Conservation (phyloP, 352 stramenopile genomes). For the Thraustochytrium striatum region DNA sequence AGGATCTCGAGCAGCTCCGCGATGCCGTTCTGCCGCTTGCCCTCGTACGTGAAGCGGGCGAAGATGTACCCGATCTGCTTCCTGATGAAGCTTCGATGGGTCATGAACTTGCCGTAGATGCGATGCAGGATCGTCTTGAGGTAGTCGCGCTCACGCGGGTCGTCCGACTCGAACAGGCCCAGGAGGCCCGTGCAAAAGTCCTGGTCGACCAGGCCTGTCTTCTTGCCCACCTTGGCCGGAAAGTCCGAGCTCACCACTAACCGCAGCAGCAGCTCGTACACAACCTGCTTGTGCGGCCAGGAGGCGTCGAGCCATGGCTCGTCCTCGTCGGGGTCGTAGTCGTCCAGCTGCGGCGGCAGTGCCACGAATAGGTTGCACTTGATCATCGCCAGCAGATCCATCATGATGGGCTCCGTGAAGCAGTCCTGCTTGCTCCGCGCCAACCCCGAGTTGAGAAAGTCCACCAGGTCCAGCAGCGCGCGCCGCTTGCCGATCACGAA, state of each 20-base stretch:
- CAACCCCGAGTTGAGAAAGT: conserved; percentile 95
- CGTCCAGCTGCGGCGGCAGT: conserved; percentile 83
- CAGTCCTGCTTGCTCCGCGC: conserved; percentile 65
- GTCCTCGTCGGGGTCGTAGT: conserved; percentile 97
- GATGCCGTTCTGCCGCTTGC: conserved; percentile 83
- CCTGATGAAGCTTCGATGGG: conserved; percentile 93
- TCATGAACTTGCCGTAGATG: conserved; percentile 99
- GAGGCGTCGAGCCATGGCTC: conserved; percentile 90
- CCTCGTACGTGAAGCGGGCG: conserved; percentile 96
- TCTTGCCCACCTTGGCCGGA: conserved; percentile 94
- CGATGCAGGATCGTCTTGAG: conserved; percentile 98
- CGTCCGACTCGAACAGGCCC: conserved; percentile 90
- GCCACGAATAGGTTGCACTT: conserved; percentile 88
- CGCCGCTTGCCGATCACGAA: conserved; percentile 77
- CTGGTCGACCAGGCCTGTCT: conserved; percentile 87
- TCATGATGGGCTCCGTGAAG: conserved; percentile 65
- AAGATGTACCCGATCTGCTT: conserved; percentile 96
- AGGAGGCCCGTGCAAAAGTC: conserved; percentile 92
- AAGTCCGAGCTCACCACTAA: conserved; percentile 97
- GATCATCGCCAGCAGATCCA: conserved; percentile 72
- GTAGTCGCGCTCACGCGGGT: conserved; percentile 96
- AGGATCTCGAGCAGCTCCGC: conserved; percentile 96
- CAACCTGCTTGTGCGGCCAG: conserved; percentile 94
- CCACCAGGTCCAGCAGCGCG: conserved; percentile 95
- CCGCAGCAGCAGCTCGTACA: conserved; percentile 97